Conservation (phyloP, 139 green algal genomes). For the Penium margaritaceum region DNA sequence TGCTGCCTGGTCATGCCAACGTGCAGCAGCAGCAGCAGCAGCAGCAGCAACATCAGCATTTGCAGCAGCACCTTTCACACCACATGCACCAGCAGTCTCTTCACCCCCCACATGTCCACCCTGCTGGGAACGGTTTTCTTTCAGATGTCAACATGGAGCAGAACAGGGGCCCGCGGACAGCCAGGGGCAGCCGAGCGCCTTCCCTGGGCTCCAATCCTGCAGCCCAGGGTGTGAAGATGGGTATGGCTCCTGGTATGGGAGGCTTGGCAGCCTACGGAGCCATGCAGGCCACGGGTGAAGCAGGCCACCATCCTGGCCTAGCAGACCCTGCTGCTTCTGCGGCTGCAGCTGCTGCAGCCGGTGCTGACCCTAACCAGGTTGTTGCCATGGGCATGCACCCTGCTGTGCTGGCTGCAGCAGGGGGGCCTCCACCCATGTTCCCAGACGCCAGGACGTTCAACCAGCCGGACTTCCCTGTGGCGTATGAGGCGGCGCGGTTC, state of each 20-base stretch:
- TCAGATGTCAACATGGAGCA: background rate
- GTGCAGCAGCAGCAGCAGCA: background rate
- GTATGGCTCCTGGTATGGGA: background rate
- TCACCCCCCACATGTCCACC: background rate
- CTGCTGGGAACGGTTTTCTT: background rate
- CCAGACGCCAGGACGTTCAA: constrained; percentile 24
- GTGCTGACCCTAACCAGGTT: background rate
- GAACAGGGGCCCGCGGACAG: background rate
- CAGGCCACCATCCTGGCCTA: no score
- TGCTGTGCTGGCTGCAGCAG: no score
- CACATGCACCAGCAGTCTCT: background rate
- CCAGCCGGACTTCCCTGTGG: constrained; percentile 24
- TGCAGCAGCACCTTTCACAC: background rate
- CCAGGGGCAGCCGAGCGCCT: background rate
- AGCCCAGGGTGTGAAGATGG: background rate
- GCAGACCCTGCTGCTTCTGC: background rate
- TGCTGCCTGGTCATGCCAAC: no score
- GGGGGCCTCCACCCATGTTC: background rate
- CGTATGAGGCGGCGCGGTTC: constrained; percentile 31
- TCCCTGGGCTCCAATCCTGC: background rate
- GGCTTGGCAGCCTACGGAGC: no score
- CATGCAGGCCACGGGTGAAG: no score
- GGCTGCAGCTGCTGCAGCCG: background rate
- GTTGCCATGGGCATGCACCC: background rate
- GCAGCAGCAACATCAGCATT: background rate